phyloP scores from a whole-genome alignment of 495 filamentous ascomycete species.

The Penicillium goetzii region DNA sequence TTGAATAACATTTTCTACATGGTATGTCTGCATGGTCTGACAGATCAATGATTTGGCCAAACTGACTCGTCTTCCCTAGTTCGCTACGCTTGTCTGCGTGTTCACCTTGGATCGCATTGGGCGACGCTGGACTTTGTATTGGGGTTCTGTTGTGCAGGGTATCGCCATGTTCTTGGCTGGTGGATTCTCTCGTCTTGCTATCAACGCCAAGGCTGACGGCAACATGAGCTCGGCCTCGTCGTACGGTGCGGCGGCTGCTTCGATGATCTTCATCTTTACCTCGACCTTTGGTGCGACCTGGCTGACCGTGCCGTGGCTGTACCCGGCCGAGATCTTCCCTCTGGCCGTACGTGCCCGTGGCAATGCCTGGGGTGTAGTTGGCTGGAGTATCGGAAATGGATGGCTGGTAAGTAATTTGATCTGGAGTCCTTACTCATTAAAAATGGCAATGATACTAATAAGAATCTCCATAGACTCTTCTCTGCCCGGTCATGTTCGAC shows the following conservation, averaged over 20 bases:
- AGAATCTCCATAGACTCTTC: conserved; percentile 46
- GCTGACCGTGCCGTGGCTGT: conserved; percentile 73
- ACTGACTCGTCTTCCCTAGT: conserved; percentile 30
- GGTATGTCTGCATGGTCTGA: conserved; percentile 25
- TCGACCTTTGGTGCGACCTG: conserved; percentile 72
- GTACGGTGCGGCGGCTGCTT: conserved; percentile 64
- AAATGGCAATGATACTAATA: background rate
- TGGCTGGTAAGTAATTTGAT: conserved; percentile 50
- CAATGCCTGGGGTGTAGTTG: conserved; percentile 75
- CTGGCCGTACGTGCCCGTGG: conserved; percentile 68
- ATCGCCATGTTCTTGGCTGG: conserved; percentile 64
- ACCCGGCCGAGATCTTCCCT: conserved; percentile 74
- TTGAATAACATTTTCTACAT: conserved; percentile 70
- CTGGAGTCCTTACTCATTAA: background rate
- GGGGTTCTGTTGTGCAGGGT: conserved; percentile 66
- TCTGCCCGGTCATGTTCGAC: conserved; percentile 67
- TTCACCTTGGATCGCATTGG: conserved; percentile 72
- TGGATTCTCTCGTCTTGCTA: conserved; percentile 56
- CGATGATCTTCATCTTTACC: conserved; percentile 73
- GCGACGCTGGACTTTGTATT: conserved; percentile 68
- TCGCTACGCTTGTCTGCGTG: conserved; percentile 65
- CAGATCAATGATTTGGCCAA: background rate
- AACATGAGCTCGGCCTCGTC: conserved; percentile 50
- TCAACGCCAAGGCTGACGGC: conserved; percentile 51
- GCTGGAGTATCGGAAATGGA: conserved; percentile 74